Evolutionary conservation across 106 monocot species (phyloP), one percentile per base, ranked within the genome.

Genomic region (Narthecium ossifragum): DNA sequence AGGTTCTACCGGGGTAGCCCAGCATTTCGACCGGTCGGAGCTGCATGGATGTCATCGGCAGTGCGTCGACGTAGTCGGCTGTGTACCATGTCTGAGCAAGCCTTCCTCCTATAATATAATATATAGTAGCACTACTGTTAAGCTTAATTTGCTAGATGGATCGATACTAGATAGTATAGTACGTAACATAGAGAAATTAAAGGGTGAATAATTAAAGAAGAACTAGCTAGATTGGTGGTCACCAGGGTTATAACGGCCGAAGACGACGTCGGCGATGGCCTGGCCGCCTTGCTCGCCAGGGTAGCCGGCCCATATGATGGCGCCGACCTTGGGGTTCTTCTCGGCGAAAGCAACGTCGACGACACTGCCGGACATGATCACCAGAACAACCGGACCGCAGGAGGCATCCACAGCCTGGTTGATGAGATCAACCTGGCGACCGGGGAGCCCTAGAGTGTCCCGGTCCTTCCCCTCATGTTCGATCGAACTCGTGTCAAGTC

Each of bases 181-280:
- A n/a, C n/a, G n/a, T n/a, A n/a, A n/a, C n/a, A n/a, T n/a, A n/a
- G n/a, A n/a, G n/a, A n/a, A n/a, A n/a, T n/a, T n/a, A n/a, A n/a
- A n/a, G n/a, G n/a, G n/a, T n/a, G n/a, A n/a, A n/a, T n/a, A n/a
- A n/a, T n/a, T n/a, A n/a, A n/a, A n/a, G n/a, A n/a, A n/a, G n/a
- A n/a, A n/a, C n/a, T 17, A 51, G 38, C 59, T 27, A 21, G 25
- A 15, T 26, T 0, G 10, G n/a, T n/a, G n/a, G n/a, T 29, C 47
- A 79, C 79, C 65, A 50, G 80, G 80, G 36, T 80, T 80, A 34
- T 66, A 43, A 2, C 14, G 28, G 1, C 80, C 80, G 34, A 63
- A 80, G 39, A 80, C 46, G 3, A 80, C 54, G 10, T 80, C 66
- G 25, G 80, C 65, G 18, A 80, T 74, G 61, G 80, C 80, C 23